Percentiles rank a stretch among this genome's conserved stretches.
Evolutionary conservation across 495 filamentous ascomycete genomes (phyloP).

Genomic region (Xylaria palmicola): DNA sequence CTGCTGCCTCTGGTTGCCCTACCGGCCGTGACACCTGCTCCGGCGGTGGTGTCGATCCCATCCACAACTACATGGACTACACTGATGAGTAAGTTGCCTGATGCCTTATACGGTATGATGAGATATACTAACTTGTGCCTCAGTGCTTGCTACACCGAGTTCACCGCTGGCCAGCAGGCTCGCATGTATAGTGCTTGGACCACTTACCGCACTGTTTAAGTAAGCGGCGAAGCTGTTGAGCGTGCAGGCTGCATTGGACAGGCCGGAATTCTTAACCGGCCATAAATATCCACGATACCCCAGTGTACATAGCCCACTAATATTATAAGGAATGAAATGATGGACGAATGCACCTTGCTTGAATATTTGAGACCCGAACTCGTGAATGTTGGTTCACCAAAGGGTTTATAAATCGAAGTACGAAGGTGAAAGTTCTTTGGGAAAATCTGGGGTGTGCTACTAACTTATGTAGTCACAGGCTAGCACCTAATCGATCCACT

Average conservation of each 20-base stretch:
- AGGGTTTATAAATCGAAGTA: too few relatives aligned
- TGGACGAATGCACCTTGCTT: conserved; percentile 1
- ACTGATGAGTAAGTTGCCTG: conserved; percentile 45
- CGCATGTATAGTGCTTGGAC: conserved; percentile 45
- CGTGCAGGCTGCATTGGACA: background rate
- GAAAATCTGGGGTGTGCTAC: too few relatives aligned
- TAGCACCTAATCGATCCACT: conserved; percentile 7
- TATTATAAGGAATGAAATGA: conserved; percentile 12
- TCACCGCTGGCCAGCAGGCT: conserved; percentile 42
- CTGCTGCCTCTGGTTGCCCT: conserved; percentile 59
- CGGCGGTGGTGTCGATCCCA: conserved; percentile 49
- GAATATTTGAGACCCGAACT: background rate
- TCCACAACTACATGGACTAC: conserved; percentile 69
- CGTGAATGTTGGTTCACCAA: background rate
- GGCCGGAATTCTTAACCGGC: background rate
- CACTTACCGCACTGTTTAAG: conserved; percentile 45
- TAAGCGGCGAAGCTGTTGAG: conserved; percentile 13
- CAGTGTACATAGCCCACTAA: conserved; percentile 20
- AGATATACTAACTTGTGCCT: conserved; percentile 1
- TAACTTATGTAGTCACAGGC: background rate
- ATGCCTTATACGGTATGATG: background rate
- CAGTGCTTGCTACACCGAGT: conserved; percentile 43
- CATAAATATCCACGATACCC: conserved; percentile 11
- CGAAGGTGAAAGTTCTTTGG: background rate
- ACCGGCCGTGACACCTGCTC: conserved; percentile 53